Evolutionary conservation across 2,329 filamentous ascomycete genomes (phyloP), one percentile per base, ranked within the genome.

Genomic region (Cadophora luteo-olivacea): DNA sequence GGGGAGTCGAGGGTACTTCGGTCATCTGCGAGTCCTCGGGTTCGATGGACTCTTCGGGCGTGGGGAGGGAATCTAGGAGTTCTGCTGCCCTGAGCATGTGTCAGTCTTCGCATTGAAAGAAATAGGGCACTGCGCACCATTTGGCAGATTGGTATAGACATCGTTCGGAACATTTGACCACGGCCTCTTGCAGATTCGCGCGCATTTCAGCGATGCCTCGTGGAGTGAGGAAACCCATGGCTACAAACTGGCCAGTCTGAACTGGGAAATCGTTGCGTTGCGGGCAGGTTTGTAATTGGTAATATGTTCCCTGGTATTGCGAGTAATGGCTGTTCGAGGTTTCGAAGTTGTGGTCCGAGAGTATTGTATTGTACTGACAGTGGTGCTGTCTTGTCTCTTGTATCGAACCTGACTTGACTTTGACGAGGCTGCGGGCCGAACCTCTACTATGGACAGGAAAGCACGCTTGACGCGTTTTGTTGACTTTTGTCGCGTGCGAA

Each of bases 91-190:
- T 97, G 77, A 2, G 55, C 25, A 48, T 29, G 49, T 70, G 45
- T 76, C 58, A 75, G 72, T 29, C 71, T 24, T 29, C 29, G 51
- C 32, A 24, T 19, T 49, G 60, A 66, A 36, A 22, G 61, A 49
- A 33, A 38, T 61, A 64, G 19, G 25, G 3, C 14, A 51, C 49
- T 48, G 22, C 41, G 36, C 79, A 97, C 96, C 96, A 99, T 89
- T 98, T 98, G 33, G 96, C 91, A 7, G 95, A 96, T 76, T 97
- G 94, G 77, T 97, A 98, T 14, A 99, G 86, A 79, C 96, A 97
- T 79, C 96, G 86, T 79, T 99, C 96, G 0, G 94, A 97, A 82
- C 94, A 98, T 78, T 94, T 94, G 29, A 96, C 86, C 3, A 96
- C 91, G 36, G 95, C 93, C 76, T 94, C 91, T 79, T 97, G 93